phyloP scores from a whole-genome alignment of 1,284 basidiomycete genomes.

The Cutaneotrichosporon cavernicola region DNA sequence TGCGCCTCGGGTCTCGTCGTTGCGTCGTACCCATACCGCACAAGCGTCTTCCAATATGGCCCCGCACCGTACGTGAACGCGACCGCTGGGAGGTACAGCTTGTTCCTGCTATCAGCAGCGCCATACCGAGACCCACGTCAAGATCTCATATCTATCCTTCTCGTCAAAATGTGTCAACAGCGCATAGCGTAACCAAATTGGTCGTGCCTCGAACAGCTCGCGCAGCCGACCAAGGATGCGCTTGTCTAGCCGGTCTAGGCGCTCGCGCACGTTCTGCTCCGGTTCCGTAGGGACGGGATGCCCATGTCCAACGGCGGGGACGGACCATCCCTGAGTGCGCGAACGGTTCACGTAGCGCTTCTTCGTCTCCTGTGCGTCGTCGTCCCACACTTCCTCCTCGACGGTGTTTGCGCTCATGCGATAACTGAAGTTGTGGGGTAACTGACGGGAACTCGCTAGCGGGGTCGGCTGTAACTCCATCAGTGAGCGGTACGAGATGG shows the following conservation, averaged over 20 bases:
- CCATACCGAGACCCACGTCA: slow-evolving; percentile 13
- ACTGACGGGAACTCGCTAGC: slow-evolving; percentile 32
- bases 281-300: slow-evolving; percentile 63
- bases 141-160: slow-evolving; percentile 48
- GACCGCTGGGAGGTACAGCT: slow-evolving; percentile 54
- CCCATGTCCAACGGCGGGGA: slow-evolving; percentile 33
- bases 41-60: slow-evolving; percentile 85
- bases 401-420: slow-evolving; percentile 28
- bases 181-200: slow-evolving; percentile 83
- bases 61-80: slow-evolving; percentile 89
- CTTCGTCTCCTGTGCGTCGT: slow-evolving; percentile 33
- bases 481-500: slow-evolving; percentile 29
- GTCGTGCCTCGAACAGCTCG: slow-evolving; percentile 60
- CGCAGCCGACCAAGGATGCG: slow-evolving; percentile 54
- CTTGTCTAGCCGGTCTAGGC: slow-evolving; percentile 59
- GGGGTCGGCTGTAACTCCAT: slow-evolving; percentile 47
- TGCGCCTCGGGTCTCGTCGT: slow-evolving; percentile 67
- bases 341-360: slow-evolving; percentile 39
- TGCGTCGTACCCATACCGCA: slow-evolving; percentile 88
- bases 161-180: slow-evolving; percentile 78
- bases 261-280: slow-evolving; percentile 54
- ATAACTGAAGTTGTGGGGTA: slow-evolving; percentile 39
- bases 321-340: slow-evolving; percentile 28
- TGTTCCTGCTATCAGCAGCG: slow-evolving; percentile 44
- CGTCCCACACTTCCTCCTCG: slow-evolving; percentile 38